These are phyloP conservation scores for carrot (Daucus carota) DNA, from an alignment of 129 eudicot genomes.

Conservation along the genomic window DH1_v3.0 NC_030383.2:48134001-48134500, in stretches of 20 bases:
- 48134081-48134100: background rate
- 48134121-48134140: no score
- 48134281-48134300: background rate
- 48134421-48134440: conserved; percentile 35
- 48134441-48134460: conserved; percentile 47
- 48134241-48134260: background rate
- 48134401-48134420: conserved; percentile 48
- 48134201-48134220: background rate
- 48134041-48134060: no score
- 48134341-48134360: background rate
- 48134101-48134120: no score
- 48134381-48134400: conserved; percentile 40
- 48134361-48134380: conserved; percentile 26
- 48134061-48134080: no score
- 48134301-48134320: background rate
- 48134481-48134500: conserved; percentile 50
- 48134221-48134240: background rate
- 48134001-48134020: no score
- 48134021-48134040: no score
- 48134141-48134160: background rate
- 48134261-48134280: background rate
- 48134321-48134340: background rate
- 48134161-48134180: background rate
- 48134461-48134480: conserved; percentile 45
- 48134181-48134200: background rate